Evolutionary conservation across 2,329 filamentous ascomycete genomes (phyloP).

Genomic region (Atkinsonella hypoxylon): DNA sequence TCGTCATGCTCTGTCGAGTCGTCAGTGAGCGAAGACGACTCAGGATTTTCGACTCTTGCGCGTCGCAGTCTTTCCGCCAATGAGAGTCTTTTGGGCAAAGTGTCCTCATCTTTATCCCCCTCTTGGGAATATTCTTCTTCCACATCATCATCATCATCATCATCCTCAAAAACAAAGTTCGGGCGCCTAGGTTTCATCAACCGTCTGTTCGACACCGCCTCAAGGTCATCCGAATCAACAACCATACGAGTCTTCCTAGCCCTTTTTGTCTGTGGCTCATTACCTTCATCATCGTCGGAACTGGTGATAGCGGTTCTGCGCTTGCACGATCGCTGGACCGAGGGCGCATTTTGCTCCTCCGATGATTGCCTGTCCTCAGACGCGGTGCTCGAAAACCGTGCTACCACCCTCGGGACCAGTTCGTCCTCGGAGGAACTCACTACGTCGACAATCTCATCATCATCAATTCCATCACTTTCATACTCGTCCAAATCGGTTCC

Average conservation of each 20-base stretch:
- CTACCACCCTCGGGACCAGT: not conserved
- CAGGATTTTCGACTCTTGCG: slow-evolving; percentile 10
- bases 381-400: slow-evolving; percentile 4
- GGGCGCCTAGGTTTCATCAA: not conserved
- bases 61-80: slow-evolving; percentile 14
- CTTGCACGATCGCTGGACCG: slow-evolving; percentile 13
- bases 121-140: slow-evolving; percentile 4
- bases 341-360: not conserved
- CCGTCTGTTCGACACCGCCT: not conserved
- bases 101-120: slow-evolving; percentile 8
- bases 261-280: not conserved
- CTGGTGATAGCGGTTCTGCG: slow-evolving; percentile 17
- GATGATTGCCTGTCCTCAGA: slow-evolving; percentile 7
- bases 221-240: slow-evolving; percentile 4
- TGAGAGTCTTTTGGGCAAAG: slow-evolving; percentile 8
- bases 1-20: slow-evolving; percentile 10
- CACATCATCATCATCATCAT: not conserved
- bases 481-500: slow-evolving; percentile 18
- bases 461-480: slow-evolving; percentile 29
- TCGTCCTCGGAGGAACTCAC: slow-evolving; percentile 12
- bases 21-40: slow-evolving; percentile 10
- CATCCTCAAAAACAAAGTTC: slow-evolving; percentile 4
- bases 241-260: not conserved
- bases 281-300: slow-evolving; percentile 19
- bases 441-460: slow-evolving; percentile 17